Percentiles rank a stretch among this genome's conserved stretches.
Conservation (phyloP, 2,329 filamentous ascomycete genomes). For the Colletotrichum agaves region DNA sequence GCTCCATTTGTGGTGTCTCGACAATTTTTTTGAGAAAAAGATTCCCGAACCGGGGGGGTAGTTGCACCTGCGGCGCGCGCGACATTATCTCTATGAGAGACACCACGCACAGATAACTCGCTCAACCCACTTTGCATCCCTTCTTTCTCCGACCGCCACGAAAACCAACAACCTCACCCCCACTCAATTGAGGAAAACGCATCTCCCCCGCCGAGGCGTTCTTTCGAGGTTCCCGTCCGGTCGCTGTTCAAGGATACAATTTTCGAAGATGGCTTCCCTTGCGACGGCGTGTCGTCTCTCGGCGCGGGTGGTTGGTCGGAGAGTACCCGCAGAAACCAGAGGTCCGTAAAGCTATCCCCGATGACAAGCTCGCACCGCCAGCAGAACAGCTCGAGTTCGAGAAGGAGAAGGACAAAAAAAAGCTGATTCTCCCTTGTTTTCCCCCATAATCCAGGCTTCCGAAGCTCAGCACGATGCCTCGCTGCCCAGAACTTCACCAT, state of each 20-base stretch:
- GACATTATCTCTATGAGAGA: not conserved
- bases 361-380: too few species aligned
- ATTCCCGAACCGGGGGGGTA: slow-evolving; percentile 20
- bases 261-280: slow-evolving; percentile 70
- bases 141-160: slow-evolving; percentile 28
- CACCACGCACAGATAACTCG: too few species aligned
- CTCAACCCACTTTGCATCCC: slow-evolving; percentile 33
- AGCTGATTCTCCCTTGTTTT: slow-evolving; percentile 28
- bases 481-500: slow-evolving; percentile 90
- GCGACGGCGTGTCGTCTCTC: slow-evolving; percentile 72
- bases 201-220: not conserved
- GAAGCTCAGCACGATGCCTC: slow-evolving; percentile 69
- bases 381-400: too few species aligned
- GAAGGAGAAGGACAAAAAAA: not conserved
- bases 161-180: not conserved
- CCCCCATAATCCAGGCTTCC: slow-evolving; percentile 65
- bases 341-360: slow-evolving; percentile 56
- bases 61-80: not conserved
- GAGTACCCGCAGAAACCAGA: slow-evolving; percentile 66
- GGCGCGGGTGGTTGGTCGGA: slow-evolving; percentile 66
- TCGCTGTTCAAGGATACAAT: slow-evolving; percentile 1
- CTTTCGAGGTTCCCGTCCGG: not conserved
- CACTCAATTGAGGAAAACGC: slow-evolving; percentile 9
- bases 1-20: slow-evolving; percentile 16
- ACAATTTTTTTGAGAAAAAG: slow-evolving; percentile 31